A percentile compares a stretch with the other conserved stretches of the same genome.
Conservation (phyloP, 78 protist genomes). For the Dictyostelium capitatum region DNA sequence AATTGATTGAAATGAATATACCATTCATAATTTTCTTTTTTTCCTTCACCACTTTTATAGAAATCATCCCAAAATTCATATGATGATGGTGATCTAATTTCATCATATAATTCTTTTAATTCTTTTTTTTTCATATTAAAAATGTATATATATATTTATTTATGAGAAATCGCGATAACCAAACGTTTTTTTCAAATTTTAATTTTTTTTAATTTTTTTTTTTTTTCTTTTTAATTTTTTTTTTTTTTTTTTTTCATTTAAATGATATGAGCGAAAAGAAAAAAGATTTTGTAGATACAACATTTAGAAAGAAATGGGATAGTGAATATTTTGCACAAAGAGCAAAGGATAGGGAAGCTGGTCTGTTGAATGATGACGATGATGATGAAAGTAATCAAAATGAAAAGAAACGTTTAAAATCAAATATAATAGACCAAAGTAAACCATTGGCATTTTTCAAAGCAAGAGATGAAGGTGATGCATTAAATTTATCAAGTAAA, state of each 20-base stretch:
- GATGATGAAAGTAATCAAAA: neutral
- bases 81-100: constrained; percentile 25
- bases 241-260: neutral
- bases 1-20: constrained; percentile 33
- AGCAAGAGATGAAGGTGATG: constrained; percentile 44
- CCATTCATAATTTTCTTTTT: constrained; percentile 66
- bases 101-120: constrained; percentile 1
- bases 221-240: neutral
- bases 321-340: constrained; percentile 56
- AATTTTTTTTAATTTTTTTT: neutral
- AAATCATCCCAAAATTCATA: constrained; percentile 75
- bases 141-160: no score
- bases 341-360: constrained; percentile 76
- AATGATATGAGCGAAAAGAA: neutral
- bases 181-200: no score
- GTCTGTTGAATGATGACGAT: constrained; percentile 25
- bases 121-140: constrained; percentile 36
- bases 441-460: constrained; percentile 24
- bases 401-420: neutral
- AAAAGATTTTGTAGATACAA: constrained; percentile 54
- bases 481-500: constrained; percentile 4
- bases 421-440: neutral
- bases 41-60: constrained; percentile 62
- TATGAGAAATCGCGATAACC: no score
- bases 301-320: constrained; percentile 82